phyloP scores from a whole-genome alignment of 2,329 filamentous ascomycete species.

The Xylaria arbuscula region DNA sequence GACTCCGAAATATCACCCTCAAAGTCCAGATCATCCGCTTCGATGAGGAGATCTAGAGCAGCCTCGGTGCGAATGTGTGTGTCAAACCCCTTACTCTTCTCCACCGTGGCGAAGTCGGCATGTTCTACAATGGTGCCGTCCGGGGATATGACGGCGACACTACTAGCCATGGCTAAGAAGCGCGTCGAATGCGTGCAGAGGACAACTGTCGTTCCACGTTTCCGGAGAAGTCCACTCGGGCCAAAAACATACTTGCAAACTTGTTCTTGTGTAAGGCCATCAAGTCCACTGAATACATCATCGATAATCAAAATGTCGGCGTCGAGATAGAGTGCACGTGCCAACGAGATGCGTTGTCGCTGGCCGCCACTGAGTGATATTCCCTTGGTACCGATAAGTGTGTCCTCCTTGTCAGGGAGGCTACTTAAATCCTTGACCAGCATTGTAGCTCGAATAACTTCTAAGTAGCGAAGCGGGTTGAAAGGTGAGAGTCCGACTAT shows the following conservation, averaged over 20 bases:
- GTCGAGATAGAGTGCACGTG: conserved; percentile 50
- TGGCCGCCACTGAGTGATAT: conserved; percentile 61
- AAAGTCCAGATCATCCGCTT: neutral
- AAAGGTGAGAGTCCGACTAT: conserved; percentile 48
- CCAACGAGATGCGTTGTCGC: conserved; percentile 55
- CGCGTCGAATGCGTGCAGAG: conserved; percentile 56
- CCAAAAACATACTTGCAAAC: conserved; percentile 50
- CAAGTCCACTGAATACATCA: conserved; percentile 53
- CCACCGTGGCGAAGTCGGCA: neutral
- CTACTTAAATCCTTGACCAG: conserved; percentile 16
- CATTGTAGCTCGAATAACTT: conserved; percentile 45
- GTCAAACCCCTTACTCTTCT: neutral
- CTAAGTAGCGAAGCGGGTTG: conserved; percentile 44
- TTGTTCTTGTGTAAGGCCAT: conserved; percentile 50
- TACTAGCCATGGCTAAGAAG: conserved; percentile 13
- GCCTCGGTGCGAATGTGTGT: neutral
- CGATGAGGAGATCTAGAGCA: neutral
- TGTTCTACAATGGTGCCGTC: neutral
- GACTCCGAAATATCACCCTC: neutral
- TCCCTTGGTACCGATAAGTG: conserved; percentile 58
- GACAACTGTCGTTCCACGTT: conserved; percentile 45
- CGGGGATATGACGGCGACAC: neutral
- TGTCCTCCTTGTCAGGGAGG: conserved; percentile 53
- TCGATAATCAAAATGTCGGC: conserved; percentile 50
- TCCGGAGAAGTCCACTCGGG: conserved; percentile 43